Base-by-base conservation (phyloP, 2,329 filamentous ascomycete genomes). In the Pestalotiopsis sp. region DNA sequence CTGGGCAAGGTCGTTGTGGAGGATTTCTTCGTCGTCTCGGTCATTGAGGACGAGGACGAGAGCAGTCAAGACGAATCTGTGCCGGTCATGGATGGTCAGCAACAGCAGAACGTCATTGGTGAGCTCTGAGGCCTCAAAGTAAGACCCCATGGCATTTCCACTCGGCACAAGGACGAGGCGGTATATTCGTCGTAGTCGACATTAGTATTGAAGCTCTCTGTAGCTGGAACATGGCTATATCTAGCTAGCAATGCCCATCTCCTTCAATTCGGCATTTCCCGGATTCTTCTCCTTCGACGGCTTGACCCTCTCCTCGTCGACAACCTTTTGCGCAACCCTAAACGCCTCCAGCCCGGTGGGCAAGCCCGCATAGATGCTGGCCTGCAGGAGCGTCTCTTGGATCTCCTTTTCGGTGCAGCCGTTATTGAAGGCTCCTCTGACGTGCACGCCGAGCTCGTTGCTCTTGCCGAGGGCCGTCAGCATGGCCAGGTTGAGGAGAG, bases 401-500 rank as follows among this genome's bases (percentile, higher is more conserved):
- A 66, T 59, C 55, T 66, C 52, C n/a, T 20, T 58, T 10, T 59
- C 64, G 35, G 64, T 58, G 30, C 64, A 66, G 26, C 64, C 64
- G 30, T 66, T 66, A 5, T 66, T 58, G 2, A 66, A 17, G n/a
- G 64, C 64, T 3, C 64, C 64, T 17, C 56, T 39, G 52, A 66
- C 64, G 26, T 66, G 64, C 1, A 66, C 64, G 17, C 44, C 64
- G 9, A 66, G 56, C 64, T 66, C 64, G 13, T 55, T 66, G 55
- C 64, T 59, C 55, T 66, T 66, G 30, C 64, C 64, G 20, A 59
- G 17, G 4, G 64, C 64, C n/a, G 52, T 22, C 52, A 66, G 11
- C 64, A 66, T 66, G 56, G 52, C 64, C 9, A 66, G 17, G 55
- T 66, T 66, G 22, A 66, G 9, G 3, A 66, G 64, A 17, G 64